phyloP scores from a whole-genome alignment of 371 early-diverging fungal species.

The Mucor racemosus region DNA sequence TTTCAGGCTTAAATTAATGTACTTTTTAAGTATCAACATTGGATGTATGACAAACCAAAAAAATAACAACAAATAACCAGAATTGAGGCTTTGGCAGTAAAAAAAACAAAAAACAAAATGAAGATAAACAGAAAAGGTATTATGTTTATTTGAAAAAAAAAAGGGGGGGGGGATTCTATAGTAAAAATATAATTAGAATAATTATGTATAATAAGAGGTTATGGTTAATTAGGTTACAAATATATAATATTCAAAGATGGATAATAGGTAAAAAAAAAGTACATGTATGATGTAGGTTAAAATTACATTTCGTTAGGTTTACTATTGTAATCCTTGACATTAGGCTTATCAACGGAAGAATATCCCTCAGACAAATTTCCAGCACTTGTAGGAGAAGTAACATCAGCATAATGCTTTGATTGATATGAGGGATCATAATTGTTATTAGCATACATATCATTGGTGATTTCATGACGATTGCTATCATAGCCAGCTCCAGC shows the following conservation, averaged over 20 bases:
- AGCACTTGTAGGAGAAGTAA: slow-evolving; percentile 22
- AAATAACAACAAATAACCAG: not conserved
- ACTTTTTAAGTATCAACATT: slow-evolving; percentile 2
- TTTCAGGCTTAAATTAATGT: not conserved
- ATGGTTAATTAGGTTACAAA: not conserved
- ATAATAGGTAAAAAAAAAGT: not conserved
- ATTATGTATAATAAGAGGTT: not conserved
- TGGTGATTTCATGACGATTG: slow-evolving; percentile 11
- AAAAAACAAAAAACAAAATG: no score
- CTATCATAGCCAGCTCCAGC: slow-evolving; percentile 26
- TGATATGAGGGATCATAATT: slow-evolving; percentile 6
- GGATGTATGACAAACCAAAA: slow-evolving; percentile 2
- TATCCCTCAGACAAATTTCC: slow-evolving; percentile 18
- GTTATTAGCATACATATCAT: not conserved
- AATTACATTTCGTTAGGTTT: slow-evolving; percentile 27
- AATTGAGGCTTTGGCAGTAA: not conserved
- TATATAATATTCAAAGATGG: not conserved
- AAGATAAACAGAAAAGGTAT: not conserved
- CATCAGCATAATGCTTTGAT: slow-evolving; percentile 4
- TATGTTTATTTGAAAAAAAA: not conserved
- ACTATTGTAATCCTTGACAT: slow-evolving; percentile 18
- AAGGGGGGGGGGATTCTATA: not conserved
- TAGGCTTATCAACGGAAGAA: slow-evolving; percentile 17
- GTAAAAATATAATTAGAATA: not conserved
- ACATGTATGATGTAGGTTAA: not conserved